Percentiles rank a stretch among this genome's conserved stretches.
Conservation (phyloP, 306 rosid species). For the Rosa lucieae region DNA sequence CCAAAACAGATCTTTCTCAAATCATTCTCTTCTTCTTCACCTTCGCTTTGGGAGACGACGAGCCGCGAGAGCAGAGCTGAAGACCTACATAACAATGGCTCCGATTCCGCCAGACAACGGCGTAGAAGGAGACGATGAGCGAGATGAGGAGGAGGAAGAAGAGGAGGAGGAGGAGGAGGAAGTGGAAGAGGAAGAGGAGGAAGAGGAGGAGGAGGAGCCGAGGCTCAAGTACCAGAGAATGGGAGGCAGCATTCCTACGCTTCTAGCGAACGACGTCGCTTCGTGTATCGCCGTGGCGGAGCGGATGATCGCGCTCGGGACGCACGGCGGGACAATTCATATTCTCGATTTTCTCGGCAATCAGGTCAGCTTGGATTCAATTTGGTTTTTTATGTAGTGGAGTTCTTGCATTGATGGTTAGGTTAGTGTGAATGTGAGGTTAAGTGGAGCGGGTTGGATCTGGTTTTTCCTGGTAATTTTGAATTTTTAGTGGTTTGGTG, state of each 20-base stretch:
- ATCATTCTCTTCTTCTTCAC: neutral
- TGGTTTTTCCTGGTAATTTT: neutral
- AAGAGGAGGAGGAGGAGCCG: slow-evolving; percentile 67
- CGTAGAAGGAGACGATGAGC: slow-evolving; percentile 85
- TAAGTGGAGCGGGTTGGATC: slow-evolving; percentile 9
- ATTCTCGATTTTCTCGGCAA: slow-evolving; percentile 97
- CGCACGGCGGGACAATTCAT: slow-evolving; percentile 79
- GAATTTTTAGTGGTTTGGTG: neutral
- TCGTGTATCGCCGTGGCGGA: slow-evolving; percentile 88
- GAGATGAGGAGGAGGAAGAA: slow-evolving; percentile 75
- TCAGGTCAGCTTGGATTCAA: slow-evolving; percentile 54
- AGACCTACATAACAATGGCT: slow-evolving; percentile 59
- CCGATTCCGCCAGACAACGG: slow-evolving; percentile 81
- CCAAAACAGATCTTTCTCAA: neutral
- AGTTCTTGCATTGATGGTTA: neutral
- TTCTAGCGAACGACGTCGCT: slow-evolving; percentile 80
- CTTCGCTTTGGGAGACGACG: slow-evolving; percentile 18
- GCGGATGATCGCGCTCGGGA: slow-evolving; percentile 95
- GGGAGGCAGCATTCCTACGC: slow-evolving; percentile 91
- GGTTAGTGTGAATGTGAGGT: neutral
- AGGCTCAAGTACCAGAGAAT: slow-evolving; percentile 96
- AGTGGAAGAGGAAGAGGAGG: slow-evolving; percentile 44
- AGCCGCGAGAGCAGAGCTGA: neutral
- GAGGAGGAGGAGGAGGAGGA: slow-evolving; percentile 43
- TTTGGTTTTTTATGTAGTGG: neutral